Conservation (phyloP, 345 rosid genomes). For the Syzygium aqueum region DNA sequence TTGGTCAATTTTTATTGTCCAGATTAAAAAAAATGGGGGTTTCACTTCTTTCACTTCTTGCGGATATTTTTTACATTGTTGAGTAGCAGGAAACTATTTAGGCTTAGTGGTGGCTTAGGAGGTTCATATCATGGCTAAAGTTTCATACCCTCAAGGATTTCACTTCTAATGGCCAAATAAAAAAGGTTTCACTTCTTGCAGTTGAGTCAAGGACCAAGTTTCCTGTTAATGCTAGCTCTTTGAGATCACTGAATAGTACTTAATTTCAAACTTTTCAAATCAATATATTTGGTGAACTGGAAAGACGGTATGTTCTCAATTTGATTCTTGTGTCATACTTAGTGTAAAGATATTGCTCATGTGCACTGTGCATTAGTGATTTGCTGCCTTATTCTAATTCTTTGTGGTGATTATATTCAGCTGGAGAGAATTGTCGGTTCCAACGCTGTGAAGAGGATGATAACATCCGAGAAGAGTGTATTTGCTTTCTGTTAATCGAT, state of each 20-base stretch:
- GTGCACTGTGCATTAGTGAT: neutral
- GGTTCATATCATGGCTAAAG: neutral
- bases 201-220: neutral
- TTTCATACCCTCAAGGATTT: neutral
- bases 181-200: neutral
- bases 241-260: neutral
- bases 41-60: neutral
- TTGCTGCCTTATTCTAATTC: neutral
- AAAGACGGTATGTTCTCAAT: neutral
- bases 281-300: neutral
- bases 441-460: constrained; percentile 50
- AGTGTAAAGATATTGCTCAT: neutral
- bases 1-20: neutral
- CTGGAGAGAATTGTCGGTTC: constrained; percentile 81
- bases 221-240: neutral
- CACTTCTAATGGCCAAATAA: neutral
- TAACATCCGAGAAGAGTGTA: constrained; percentile 54
- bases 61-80: neutral
- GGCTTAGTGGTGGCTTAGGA: neutral
- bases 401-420: constrained; percentile 18
- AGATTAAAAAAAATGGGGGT: neutral
- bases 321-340: too few species aligned
- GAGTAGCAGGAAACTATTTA: neutral
- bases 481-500: constrained; percentile 50
- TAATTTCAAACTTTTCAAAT: neutral